Base-by-base conservation (phyloP, 2,329 filamentous ascomycete genomes). In the Plenodomus tracheiphilus region DNA sequence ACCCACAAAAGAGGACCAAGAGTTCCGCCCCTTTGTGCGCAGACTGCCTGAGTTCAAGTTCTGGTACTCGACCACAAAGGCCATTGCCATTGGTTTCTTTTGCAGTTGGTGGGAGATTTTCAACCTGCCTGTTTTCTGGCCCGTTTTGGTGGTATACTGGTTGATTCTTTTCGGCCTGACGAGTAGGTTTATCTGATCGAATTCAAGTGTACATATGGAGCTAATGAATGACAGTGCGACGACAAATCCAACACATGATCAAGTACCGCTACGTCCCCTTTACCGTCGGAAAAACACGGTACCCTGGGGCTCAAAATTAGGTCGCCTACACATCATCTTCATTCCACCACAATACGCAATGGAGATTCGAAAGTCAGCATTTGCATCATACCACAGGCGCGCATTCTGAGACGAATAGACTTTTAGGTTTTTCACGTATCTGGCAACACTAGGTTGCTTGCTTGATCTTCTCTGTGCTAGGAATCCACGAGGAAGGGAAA, bases 191-290 rank as follows among this genome's bases (percentile, higher is more conserved):
- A 39, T 16, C 17, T 11, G 21, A 17, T 46, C n/a, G 16, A 17
- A 21, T 13, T 2, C 10, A 10, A 17, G 8, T 4, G 21, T 11
- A 25, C 8, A 22, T 19, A 17, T 11, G 0, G 36, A 21, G 28
- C 53, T 54, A 43, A 56, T 21, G 39, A 43, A 20, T 20, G 18
- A 22, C 64, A 96, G 91, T 99, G 94, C 86, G 94, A 76, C 90
- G 94, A 81, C 94, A 99, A 79, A 99, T 99, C 65, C 94, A 99
- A 79, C 94, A 97, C 79, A 99, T 99, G 94, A 93, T 99, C 83
- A 99, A 97, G 81, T 99, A 97, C 80, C 90, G 93, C 77, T 99
- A 96, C 72, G 91, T 96, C 22, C 91, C 92, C 35, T 96, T 97
- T 78, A 87, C 89, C 35, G 85, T 96, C 59, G 92, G 92, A 75